Base-by-base conservation (phyloP, 2,329 filamentous ascomycete genomes). In the Cladosporium sphaerospermum region DNA sequence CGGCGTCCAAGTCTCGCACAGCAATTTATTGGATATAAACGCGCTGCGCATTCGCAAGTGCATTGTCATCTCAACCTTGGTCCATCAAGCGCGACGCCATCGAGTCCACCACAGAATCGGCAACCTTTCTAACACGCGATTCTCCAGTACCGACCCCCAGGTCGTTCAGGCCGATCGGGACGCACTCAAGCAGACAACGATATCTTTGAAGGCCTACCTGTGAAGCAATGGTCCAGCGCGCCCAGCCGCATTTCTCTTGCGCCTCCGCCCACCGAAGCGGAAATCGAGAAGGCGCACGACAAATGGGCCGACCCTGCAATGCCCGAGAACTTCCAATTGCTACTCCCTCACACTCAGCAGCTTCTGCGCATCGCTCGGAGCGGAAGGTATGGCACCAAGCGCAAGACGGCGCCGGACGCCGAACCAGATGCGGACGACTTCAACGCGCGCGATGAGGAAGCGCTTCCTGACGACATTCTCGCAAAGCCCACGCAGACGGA, bases 231-330 rank as follows among this genome's bases (percentile, higher is more conserved):
- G 86, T 84, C 88, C 53, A 83, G 87, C 32, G 54, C 58, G 23
- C 51, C 55, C n/a, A 53, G 62, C 10, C 64, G 62, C 19, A 56
- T 67, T 10, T 67, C 65, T 16, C 58, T 67, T 8, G 65, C 63
- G 18, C 62, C 65, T 23, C 65, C 63, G 33, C 59, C 59, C 9
- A 56, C 61, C 14, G 64, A 67, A 43, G 54, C 45, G 18, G 57
- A 52, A 34, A 51, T 43, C 13, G 58, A 61, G 32, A 45, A 48
- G 11, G 81, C 36, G n/a, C 75, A 82, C 57, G 86, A 91, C 61
- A 82, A 78, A 49, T 92, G 86, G 81, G 84, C 83, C 45, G 91
- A 96, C 65, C 78, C 89, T 14, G 84, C 88, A 42, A 92, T 96
- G 88, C 92, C 92, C 37, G 87, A 88, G 62, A 92, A 96, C 67